A percentile compares a stretch with the other conserved stretches of the same genome.
These are phyloP conservation scores for Ophiorrhiza pumila DNA, from an alignment of 257 asterid genomes.

Conservation along the genomic window DNA sequence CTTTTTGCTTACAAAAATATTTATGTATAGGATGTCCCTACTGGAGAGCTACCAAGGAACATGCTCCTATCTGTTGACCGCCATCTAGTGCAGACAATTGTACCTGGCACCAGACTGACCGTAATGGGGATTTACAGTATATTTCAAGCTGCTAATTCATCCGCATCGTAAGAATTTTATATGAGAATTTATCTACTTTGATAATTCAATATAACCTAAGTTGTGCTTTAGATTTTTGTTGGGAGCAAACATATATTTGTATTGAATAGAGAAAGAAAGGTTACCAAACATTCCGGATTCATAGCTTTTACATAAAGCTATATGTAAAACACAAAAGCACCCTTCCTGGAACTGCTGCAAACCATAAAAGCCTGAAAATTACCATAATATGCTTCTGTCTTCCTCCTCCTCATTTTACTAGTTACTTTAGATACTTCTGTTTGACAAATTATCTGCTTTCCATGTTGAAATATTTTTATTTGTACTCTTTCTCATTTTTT, in stretches of 20 bases:
- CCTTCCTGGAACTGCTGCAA: too few relatives aligned
- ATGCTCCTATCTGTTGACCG: conserved; percentile 93
- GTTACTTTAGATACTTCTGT: background rate
- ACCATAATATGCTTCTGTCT: too few relatives aligned
- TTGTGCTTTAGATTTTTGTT: too few relatives aligned
- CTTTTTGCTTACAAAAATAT: background rate
- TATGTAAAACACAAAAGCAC: too few relatives aligned
- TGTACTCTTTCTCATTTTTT: conserved; percentile 3
- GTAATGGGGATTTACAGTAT: conserved; percentile 94
- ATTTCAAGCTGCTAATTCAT: conserved; percentile 88
- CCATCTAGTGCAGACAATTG: conserved; percentile 98
- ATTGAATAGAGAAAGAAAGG: too few relatives aligned
- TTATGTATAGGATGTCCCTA: conserved; percentile 82
- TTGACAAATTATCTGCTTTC: background rate
- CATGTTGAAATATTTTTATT: background rate
- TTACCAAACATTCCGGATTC: too few relatives aligned
- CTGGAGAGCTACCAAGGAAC: conserved; percentile 97
- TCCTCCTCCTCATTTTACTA: too few relatives aligned
- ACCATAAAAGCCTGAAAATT: too few relatives aligned
- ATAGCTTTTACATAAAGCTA: too few relatives aligned
- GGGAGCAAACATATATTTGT: too few relatives aligned
- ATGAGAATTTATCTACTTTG: background rate
- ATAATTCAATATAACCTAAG: background rate
- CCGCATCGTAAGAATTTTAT: conserved; percentile 57
- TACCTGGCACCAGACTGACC: conserved; percentile 96